Evolutionary conservation across 148 eudicot species (phyloP).

Genomic region (Diospyros kaki): DNA sequence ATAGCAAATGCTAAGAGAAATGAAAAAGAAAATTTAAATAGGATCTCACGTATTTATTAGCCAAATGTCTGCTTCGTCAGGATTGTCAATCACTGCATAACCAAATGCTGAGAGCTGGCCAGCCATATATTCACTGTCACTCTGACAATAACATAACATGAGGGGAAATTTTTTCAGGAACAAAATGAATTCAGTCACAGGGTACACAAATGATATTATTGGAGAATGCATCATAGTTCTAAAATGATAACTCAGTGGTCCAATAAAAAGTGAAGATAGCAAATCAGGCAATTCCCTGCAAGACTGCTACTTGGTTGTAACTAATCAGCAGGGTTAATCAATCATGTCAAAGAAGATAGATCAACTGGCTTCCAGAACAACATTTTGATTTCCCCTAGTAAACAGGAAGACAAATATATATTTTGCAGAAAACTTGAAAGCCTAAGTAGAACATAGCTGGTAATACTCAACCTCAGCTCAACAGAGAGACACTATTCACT

Average conservation of each 20-base stretch:
- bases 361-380: not conserved
- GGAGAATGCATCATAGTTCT: not conserved
- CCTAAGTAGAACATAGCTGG: not conserved
- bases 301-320: not conserved
- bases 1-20: not conserved
- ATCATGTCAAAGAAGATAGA: not conserved
- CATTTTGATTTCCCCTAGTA: not conserved
- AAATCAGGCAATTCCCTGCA: not conserved
- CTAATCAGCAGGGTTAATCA: not conserved
- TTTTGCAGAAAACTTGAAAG: not conserved
- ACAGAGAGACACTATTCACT: not conserved
- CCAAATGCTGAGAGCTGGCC: conserved; percentile 99
- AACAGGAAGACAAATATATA: not conserved
- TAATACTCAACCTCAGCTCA: not conserved
- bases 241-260: not conserved
- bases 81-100: conserved; percentile 61
- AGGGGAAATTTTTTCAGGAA: not conserved
- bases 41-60: conserved; percentile 88
- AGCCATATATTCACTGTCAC: conserved; percentile 99
- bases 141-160: conserved; percentile 37
- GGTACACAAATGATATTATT: not conserved
- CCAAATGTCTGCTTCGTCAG: conserved; percentile 94
- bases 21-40: not conserved
- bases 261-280: not conserved
- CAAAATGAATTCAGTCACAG: not conserved